A percentile compares a stretch with the other conserved stretches of the same genome.
Conservation (phyloP, 495 filamentous ascomycete genomes). For the Neurospora sp. region DNA sequence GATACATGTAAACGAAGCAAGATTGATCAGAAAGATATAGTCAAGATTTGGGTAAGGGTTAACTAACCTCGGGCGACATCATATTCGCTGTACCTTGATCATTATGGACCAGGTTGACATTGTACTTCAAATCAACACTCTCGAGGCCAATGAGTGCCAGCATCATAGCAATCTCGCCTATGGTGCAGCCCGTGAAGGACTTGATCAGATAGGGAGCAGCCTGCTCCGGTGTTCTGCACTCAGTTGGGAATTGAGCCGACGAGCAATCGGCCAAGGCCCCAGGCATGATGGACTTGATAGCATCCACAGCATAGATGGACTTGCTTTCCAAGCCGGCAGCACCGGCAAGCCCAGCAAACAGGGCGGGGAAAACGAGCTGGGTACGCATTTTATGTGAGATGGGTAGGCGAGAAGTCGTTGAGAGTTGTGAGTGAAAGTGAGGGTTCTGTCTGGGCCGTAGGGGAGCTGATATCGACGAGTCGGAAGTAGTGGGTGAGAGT, state of each 20-base stretch:
- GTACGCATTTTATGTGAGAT: not conserved
- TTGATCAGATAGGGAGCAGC: constrained; percentile 42
- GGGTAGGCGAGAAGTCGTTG: not conserved
- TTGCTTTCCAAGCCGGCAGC: not conserved
- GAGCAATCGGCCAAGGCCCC: constrained; percentile 34
- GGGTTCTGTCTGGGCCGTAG: not conserved
- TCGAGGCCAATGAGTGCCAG: constrained; percentile 59
- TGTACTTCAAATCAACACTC: constrained; percentile 56
- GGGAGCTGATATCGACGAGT: not conserved
- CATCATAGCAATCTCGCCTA: constrained; percentile 52
- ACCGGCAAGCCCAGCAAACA: not conserved
- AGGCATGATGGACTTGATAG: constrained; percentile 42
- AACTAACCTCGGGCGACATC: constrained; percentile 41
- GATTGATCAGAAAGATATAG: not conserved
- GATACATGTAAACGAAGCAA: not conserved
- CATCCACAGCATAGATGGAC: constrained; percentile 25
- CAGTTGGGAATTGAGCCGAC: constrained; percentile 21
- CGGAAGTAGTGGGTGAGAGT: not conserved
- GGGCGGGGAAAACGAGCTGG: not conserved
- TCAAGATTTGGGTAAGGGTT: not conserved
- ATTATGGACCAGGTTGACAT: constrained; percentile 33
- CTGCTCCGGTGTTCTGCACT: constrained; percentile 58
- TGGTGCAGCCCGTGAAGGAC: constrained; percentile 19
- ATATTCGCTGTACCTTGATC: constrained; percentile 70
- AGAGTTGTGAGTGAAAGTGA: not conserved